Conservation (phyloP, 257 asterid genomes). For the Lycium ferocissimum region DNA sequence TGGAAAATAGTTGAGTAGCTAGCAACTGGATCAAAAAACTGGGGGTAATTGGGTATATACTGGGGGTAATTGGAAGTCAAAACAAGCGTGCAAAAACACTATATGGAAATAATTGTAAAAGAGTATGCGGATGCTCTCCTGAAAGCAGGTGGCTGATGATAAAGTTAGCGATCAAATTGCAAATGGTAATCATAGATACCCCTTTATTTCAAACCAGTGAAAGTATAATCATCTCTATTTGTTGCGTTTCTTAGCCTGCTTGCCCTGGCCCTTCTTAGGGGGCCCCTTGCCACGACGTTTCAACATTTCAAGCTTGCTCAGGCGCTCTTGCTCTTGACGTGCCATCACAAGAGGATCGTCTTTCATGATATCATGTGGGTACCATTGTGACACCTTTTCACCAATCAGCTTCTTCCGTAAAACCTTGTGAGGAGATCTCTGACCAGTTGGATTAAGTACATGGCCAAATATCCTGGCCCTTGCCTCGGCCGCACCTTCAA, state of each 20-base stretch:
- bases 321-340: slow-evolving; percentile 70
- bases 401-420: slow-evolving; percentile 89
- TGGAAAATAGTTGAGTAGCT: too few relatives aligned
- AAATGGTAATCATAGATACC: background rate
- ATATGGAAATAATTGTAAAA: background rate
- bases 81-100: background rate
- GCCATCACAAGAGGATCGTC: slow-evolving; percentile 75
- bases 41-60: too few relatives aligned
- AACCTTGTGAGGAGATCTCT: slow-evolving; percentile 77
- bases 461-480: slow-evolving; percentile 88
- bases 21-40: too few relatives aligned
- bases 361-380: slow-evolving; percentile 69
- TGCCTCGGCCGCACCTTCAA: slow-evolving; percentile 76
- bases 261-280: slow-evolving; percentile 92
- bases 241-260: slow-evolving; percentile 74
- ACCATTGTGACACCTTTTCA: slow-evolving; percentile 80
- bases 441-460: slow-evolving; percentile 74
- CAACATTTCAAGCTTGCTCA: slow-evolving; percentile 75
- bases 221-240: slow-evolving; percentile 31
- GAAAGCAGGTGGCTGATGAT: background rate
- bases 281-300: slow-evolving; percentile 93
- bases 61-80: background rate
- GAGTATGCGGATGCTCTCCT: background rate
- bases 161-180: background rate
- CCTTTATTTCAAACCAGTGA: background rate